Evolutionary conservation across 805 yeast genomes (phyloP).

Genomic region (Starmerella bombi): DNA sequence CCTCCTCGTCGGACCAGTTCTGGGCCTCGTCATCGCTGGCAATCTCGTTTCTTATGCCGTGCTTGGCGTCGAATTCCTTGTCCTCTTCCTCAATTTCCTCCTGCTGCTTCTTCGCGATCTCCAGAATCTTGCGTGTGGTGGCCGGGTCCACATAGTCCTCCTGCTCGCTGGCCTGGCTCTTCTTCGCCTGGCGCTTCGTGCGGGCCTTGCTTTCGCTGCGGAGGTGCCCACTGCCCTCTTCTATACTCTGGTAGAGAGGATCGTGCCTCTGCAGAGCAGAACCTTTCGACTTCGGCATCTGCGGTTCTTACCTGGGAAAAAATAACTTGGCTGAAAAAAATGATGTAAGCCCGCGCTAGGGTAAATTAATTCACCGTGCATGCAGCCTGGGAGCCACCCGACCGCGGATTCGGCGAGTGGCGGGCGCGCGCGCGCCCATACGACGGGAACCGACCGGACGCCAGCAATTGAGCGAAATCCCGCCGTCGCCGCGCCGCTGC

Average conservation of each 20-base stretch:
- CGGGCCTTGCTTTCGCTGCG: conserved; percentile 31
- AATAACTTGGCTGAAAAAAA: conserved; percentile 5
- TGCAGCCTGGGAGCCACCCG: no score
- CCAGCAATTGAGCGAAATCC: no score
- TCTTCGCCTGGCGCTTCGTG: conserved; percentile 23
- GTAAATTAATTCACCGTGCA: no score
- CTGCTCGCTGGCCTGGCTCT: conserved; percentile 35
- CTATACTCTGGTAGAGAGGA: conserved; percentile 66
- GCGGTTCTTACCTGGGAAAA: conserved; percentile 1
- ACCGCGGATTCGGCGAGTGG: no score
- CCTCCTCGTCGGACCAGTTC: conserved; percentile 32
- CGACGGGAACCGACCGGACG: no score
- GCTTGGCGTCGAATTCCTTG: conserved; percentile 2
- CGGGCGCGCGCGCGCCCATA: no score
- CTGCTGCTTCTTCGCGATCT: conserved; percentile 85
- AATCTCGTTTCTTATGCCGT: conserved; percentile 2
- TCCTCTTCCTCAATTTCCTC: conserved; percentile 67
- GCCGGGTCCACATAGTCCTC: conserved; percentile 67
- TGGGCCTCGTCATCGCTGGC: conserved; percentile 40
- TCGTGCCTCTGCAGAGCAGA: conserved; percentile 53
- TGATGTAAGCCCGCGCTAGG: conserved; percentile 4
- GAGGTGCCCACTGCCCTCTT: conserved; percentile 60
- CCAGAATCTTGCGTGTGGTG: conserved; percentile 71
- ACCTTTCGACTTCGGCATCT: conserved; percentile 28
- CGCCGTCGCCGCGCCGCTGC: no score